Conservation (phyloP, 75 land plant species). For the Selaginella moellendorffii region DNA sequence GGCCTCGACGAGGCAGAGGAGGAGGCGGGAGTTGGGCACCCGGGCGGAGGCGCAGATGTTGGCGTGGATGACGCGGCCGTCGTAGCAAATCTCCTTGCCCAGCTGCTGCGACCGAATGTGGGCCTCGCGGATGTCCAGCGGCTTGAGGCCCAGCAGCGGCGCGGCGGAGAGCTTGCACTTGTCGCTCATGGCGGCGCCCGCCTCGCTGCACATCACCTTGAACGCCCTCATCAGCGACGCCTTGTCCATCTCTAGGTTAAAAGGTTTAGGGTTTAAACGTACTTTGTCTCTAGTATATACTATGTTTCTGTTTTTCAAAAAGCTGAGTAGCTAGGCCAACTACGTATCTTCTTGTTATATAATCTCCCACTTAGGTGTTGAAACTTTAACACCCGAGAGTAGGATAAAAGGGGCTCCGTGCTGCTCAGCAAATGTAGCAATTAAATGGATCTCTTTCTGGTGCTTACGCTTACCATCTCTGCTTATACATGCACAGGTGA, state of each 20-base stretch:
- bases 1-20: background rate
- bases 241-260: background rate
- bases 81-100: background rate
- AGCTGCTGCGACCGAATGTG: background rate
- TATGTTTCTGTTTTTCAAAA: no score
- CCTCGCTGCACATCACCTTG: background rate
- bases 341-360: no score
- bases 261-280: background rate
- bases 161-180: background rate
- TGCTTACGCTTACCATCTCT: no score
- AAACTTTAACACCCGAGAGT: no score
- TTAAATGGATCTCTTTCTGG: no score
- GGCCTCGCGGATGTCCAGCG: background rate
- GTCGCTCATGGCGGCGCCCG: background rate
- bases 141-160: background rate
- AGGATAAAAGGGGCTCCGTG: no score
- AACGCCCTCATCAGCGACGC: background rate
- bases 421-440: no score
- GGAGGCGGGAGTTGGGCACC: background rate
- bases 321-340: no score
- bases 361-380: no score
- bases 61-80: background rate
- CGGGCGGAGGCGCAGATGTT: background rate
- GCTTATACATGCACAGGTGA: no score
- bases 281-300: no score